Base-by-base conservation (phyloP, 345 rosid species). In the Diplotaxis tenuifolia region DNA sequence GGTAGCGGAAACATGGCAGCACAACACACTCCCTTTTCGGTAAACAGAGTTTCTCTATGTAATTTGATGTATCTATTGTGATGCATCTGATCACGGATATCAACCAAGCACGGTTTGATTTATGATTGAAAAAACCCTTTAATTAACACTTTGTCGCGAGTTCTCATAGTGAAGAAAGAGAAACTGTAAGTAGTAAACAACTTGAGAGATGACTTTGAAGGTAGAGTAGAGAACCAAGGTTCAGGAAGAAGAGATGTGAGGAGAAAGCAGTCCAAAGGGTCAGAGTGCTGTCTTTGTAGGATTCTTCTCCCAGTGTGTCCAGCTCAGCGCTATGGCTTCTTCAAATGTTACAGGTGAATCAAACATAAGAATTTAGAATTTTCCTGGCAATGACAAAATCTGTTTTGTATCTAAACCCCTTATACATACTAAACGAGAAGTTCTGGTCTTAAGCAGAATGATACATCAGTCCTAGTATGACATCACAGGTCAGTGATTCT, bases 301-400 rank as follows among this genome's bases (percentile, higher is more conserved):
- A 92, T 70, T 92, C 98, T 72, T 90, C 98, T 70, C 98, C 95
- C 77, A 90, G 77, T 5, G 98, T 88, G 80, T 92, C 95, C 67
- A 93, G 84, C 81, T 93, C 98, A 62, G 96, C 98, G 96, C 98
- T 75, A 92, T 92, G 27, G 98, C 98, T 82, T 92, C 98, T 82
- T 92, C 98, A 65, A 92, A 92, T 38, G 96, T 95, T 96, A 42
- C 28, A 77, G 14, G 14, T 5, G 4, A 59, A 66, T 38, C 50
- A 20, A 21, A 11, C 12, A 68, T 53, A 12, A 76, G 7, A 52
- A 62, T 3, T 52, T n/a, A 67, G n/a, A 62, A 12, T 29, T 9
- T 3, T 16, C 9, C 36, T 27, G 21, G n/a, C n/a, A 64, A 28
- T 9, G 49, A 72, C 6, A 25, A 47, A n/a, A 5, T 5, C 5